Evolutionary conservation across 1,284 basidiomycete genomes (phyloP), one percentile per base, ranked within the genome.

Genomic region (Violaceomyces palustris): DNA sequence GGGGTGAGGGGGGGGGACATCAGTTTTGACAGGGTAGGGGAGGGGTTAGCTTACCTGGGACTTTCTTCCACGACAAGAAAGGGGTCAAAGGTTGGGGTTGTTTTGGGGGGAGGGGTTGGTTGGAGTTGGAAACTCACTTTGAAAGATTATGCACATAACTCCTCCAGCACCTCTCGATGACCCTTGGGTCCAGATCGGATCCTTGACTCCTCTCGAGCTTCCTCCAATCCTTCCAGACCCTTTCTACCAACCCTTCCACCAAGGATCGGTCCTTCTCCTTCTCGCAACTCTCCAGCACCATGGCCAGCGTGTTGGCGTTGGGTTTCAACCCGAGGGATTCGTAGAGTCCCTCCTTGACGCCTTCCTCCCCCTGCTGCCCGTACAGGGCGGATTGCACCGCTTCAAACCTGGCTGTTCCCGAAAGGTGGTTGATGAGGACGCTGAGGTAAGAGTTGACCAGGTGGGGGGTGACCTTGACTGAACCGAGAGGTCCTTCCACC

Each of bases 361-460:
- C 40, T 15, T 50, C 24, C 6, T 40, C 14, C 17, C n/a, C n/a
- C n/a, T n/a, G n/a, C n/a, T n/a, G n/a, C n/a, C n/a, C n/a, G n/a
- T n/a, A n/a, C n/a, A n/a, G n/a, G n/a, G n/a, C n/a, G n/a, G n/a
- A n/a, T n/a, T n/a, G n/a, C n/a, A 52, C 18, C 25, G 37, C 32
- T 17, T n/a, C 34, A 4, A 57, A 28, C n/a, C 39, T 79, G 78
- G 29, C 87, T 70, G 2, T 79, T 75, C 1, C 79, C 24, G 12
- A 74, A 61, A 67, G 77, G 76, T 42, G 72, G 4, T 57, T 42
- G 40, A 75, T 72, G 57, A 85, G 80, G 0, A 91, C 84, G 2
- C 86, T 81, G 28, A 96, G 75, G 69, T 88, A 96, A 1, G 89
- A 82, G 65, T 88, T 88, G 55, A 92, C 67, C 7, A 96, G 78